Base-by-base conservation (phyloP, 1,284 basidiomycete genomes). In the Pseudozyma hubeiensis region DNA sequence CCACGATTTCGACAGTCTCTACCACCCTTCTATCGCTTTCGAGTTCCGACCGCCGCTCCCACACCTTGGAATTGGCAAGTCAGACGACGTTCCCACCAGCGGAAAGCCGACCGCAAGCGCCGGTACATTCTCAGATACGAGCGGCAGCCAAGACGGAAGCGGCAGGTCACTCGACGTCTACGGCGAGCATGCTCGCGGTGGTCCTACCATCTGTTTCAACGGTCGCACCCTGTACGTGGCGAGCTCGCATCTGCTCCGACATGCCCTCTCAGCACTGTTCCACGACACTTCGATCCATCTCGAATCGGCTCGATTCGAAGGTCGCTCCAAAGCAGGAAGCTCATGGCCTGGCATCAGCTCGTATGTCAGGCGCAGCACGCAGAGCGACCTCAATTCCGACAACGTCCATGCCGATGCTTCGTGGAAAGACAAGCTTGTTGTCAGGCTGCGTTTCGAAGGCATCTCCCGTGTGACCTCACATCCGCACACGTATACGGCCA, bases 401-500 rank as follows among this genome's bases (percentile, higher is more conserved):
- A 11, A 9, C 10, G 7, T 5, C 6, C 47, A 46, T 11, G 24
- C 46, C 7, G 13, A 31, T 33, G 57, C 31, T 24, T 30, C 53
- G 5, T 47, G 50, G 40, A 58, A 48, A 17, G 80, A 82, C 54
- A 67, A 72, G 64, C 71, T 82, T 5, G 40, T 78, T 7, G 46
- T 69, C 16, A 65, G 82, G 3, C 56, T 82, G 19, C 75, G 71
- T 3, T 83, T 84, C 48, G 69, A 64, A 16, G 82, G 81, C 4
- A 61, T 70, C 30, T 66, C 66, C n/a, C 65, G 82, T 1, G 62
- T 84, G 3, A 66, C 75, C 5, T 69, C 74, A 0, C 51, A 71
- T 39, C 61, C 67, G 19, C 81, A 83, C 47, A 73, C 76, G 19
- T 84, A 82, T 46, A 80, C 79, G 10, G 70, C 82, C 54, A 57